A percentile compares a stretch with the other conserved stretches of the same genome.
phyloP scores from a whole-genome alignment of 2,329 filamentous ascomycete species.

The Dothistroma pini region DNA sequence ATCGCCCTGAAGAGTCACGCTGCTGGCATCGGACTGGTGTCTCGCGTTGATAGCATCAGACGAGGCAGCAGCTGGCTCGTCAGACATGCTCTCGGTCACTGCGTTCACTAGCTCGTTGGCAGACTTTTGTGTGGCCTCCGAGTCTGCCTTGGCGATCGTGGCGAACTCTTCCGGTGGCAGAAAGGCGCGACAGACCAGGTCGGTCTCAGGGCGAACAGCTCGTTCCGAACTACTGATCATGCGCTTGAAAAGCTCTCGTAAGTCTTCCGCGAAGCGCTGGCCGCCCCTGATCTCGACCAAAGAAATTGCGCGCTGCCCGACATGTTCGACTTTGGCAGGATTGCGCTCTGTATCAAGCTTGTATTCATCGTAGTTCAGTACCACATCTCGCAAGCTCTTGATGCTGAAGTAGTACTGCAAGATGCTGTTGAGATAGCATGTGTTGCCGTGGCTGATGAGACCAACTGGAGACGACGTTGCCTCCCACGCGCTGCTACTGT shows the following conservation, averaged over 20 bases:
- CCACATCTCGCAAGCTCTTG: slow-evolving; percentile 72
- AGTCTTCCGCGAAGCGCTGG: slow-evolving; percentile 35
- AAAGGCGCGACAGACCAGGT: slow-evolving; percentile 37
- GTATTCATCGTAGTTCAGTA: slow-evolving; percentile 69
- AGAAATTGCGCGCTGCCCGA: slow-evolving; percentile 66
- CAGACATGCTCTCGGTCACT: slow-evolving; percentile 19
- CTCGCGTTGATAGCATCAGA: neutral
- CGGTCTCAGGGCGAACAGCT: slow-evolving; percentile 33
- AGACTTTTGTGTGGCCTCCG: slow-evolving; percentile 7
- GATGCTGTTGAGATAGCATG: slow-evolving; percentile 95
- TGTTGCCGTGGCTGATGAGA: slow-evolving; percentile 91
- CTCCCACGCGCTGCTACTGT: slow-evolving; percentile 14
- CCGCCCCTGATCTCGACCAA: slow-evolving; percentile 34
- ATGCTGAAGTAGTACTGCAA: slow-evolving; percentile 94
- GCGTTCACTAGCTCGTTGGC: slow-evolving; percentile 9
- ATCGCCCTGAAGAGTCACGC: slow-evolving; percentile 28
- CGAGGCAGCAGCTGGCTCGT: slow-evolving; percentile 1
- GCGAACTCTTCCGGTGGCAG: slow-evolving; percentile 28
- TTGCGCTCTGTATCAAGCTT: slow-evolving; percentile 65
- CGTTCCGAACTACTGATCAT: slow-evolving; percentile 34
- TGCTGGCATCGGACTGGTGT: slow-evolving; percentile 26
- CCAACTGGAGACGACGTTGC: slow-evolving; percentile 66
- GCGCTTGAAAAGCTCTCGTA: slow-evolving; percentile 35
- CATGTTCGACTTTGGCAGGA: slow-evolving; percentile 61
- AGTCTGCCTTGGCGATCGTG: slow-evolving; percentile 14